Percentiles rank a stretch among this genome's conserved stretches.
These are phyloP conservation scores for Solanum paucissectum DNA, from an alignment of 257 asterid genomes.

Conservation along the genomic window DNA sequence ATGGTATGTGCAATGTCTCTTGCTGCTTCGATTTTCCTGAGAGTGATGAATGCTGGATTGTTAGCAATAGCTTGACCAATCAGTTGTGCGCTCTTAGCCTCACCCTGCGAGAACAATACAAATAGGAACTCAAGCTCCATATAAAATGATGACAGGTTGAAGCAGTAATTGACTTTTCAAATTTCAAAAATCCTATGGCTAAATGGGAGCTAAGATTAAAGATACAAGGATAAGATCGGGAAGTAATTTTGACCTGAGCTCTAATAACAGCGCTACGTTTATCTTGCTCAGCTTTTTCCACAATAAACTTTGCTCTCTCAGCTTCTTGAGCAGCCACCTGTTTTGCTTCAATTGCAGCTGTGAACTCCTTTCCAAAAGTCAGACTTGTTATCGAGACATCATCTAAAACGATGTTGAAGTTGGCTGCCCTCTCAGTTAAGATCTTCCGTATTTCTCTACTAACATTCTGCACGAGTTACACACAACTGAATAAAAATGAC, in stretches of 20 bases:
- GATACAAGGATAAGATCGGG: background rate
- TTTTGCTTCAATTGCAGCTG: constrained; percentile 96
- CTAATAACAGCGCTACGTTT: constrained; percentile 72
- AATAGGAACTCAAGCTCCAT: background rate
- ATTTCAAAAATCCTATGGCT: background rate
- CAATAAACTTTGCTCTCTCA: constrained; percentile 90
- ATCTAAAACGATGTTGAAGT: constrained; percentile 81
- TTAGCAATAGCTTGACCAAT: constrained; percentile 89
- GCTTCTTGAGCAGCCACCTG: constrained; percentile 97
- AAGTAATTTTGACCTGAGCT: constrained; percentile 53
- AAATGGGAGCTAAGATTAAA: background rate
- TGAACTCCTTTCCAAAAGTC: constrained; percentile 82
- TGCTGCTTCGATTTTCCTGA: constrained; percentile 87
- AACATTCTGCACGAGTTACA: constrained; percentile 39
- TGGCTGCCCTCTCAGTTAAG: constrained; percentile 69
- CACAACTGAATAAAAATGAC: background rate
- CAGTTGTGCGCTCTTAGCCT: constrained; percentile 91
- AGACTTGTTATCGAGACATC: constrained; percentile 82
- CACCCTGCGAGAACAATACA: constrained; percentile 48
- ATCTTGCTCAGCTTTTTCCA: constrained; percentile 94
- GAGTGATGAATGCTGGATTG: constrained; percentile 79
- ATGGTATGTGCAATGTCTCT: constrained; percentile 61
- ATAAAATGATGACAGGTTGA: background rate
- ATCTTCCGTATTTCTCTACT: constrained; percentile 78
- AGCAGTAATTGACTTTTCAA: background rate